Evolutionary conservation across 2,329 filamentous ascomycete species (phyloP).

Genomic region (Elsinoe batatas): DNA sequence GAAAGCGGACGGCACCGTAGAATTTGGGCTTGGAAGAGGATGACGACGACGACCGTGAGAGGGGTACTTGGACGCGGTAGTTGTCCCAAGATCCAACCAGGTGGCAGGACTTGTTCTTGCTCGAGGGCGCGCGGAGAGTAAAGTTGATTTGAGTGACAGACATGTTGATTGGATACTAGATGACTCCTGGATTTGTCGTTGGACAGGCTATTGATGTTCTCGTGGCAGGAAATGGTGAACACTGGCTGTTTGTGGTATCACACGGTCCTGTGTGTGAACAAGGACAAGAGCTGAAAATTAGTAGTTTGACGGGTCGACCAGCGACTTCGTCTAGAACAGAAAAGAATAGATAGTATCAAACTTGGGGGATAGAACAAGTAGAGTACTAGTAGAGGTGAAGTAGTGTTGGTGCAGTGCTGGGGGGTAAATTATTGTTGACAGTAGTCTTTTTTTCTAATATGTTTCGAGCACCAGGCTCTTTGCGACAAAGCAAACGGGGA

Average conservation of each 20-base stretch:
- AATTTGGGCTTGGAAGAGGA: conserved; percentile 75
- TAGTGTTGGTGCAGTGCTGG: conserved; percentile 18
- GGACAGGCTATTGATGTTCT: conserved; percentile 18
- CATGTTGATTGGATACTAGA: conserved; percentile 42
- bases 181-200: conserved; percentile 17
- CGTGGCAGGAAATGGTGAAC: conserved; percentile 17
- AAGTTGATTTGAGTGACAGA: conserved; percentile 90
- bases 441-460: conserved; percentile 20
- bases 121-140: conserved; percentile 86
- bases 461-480: conserved; percentile 38
- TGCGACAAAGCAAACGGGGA: conserved; percentile 26
- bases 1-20: conserved; percentile 94
- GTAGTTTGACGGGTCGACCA: conserved; percentile 28
- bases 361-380: conserved; percentile 11
- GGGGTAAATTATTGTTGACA: conserved; percentile 19
- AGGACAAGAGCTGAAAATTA: conserved; percentile 36
- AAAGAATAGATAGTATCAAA: conserved; percentile 8
- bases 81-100: conserved; percentile 97
- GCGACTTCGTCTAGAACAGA: conserved; percentile 27
- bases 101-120: conserved; percentile 86
- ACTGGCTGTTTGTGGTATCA: conserved; percentile 18
- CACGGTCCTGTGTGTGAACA: conserved; percentile 30
- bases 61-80: conserved; percentile 87
- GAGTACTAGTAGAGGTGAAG: conserved; percentile 2
- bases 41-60: conserved; percentile 68